phyloP scores from a whole-genome alignment of 1,139 yeast species.

The Saccharomycopsis hybrid region DNA sequence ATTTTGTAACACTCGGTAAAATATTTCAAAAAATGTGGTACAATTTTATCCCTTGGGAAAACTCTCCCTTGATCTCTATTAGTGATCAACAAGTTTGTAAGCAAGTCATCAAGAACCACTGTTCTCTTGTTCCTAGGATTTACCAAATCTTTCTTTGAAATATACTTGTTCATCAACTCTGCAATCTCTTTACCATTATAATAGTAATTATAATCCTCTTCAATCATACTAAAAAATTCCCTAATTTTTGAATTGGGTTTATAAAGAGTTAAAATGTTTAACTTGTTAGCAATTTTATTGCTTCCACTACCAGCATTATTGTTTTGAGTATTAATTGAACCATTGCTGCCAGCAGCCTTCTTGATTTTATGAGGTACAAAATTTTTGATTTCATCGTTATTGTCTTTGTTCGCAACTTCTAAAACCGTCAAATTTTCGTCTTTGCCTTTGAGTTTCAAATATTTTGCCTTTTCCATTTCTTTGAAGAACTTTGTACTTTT shows the following conservation, averaged over 20 bases:
- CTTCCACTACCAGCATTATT: slow-evolving; percentile 22
- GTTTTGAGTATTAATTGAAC: slow-evolving; percentile 4
- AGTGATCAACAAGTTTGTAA: slow-evolving; percentile 28
- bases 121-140: slow-evolving; percentile 40
- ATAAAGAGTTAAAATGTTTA: slow-evolving; percentile 39
- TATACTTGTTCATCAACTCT: slow-evolving; percentile 46
- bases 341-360: slow-evolving; percentile 23
- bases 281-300: slow-evolving; percentile 25
- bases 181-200: slow-evolving; percentile 54
- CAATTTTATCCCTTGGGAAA: slow-evolving; percentile 46
- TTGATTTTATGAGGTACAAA: slow-evolving; percentile 58
- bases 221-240: slow-evolving; percentile 43
- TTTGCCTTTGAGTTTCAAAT: slow-evolving; percentile 61
- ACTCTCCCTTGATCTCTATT: slow-evolving; percentile 23
- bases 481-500: slow-evolving; percentile 80
- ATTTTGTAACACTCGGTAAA: slow-evolving; percentile 58
- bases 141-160: slow-evolving; percentile 45
- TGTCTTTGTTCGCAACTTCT: slow-evolving; percentile 41
- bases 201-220: slow-evolving; percentile 32
- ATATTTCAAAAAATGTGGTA: slow-evolving; percentile 42
- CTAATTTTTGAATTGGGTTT: slow-evolving; percentile 50
- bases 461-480: slow-evolving; percentile 71
- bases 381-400: slow-evolving; percentile 42
- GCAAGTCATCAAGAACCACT: slow-evolving; percentile 47
- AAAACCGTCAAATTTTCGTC: slow-evolving; percentile 65